These are phyloP conservation scores for Beauveria rudraprayagi DNA, from an alignment of 2,329 filamentous ascomycete species.

Conservation along the genomic window DNA sequence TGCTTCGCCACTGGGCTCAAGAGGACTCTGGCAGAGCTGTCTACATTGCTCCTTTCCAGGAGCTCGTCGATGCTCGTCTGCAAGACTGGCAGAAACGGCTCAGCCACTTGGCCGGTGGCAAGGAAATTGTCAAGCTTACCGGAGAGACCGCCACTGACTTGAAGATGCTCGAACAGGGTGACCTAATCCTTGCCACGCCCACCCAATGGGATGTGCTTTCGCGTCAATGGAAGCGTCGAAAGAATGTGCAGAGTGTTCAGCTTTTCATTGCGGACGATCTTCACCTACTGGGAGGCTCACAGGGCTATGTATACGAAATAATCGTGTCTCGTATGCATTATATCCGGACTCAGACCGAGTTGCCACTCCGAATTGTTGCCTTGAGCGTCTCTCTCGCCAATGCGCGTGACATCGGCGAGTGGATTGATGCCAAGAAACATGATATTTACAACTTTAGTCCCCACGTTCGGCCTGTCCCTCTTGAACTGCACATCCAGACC, in stretches of 20 bases:
- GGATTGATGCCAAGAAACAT: constrained; percentile 96
- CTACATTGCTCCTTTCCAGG: constrained; percentile 91
- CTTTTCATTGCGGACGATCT: constrained; percentile 93
- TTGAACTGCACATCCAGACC: constrained; percentile 91
- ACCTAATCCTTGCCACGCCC: constrained; percentile 87
- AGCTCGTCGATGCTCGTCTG: constrained; percentile 73
- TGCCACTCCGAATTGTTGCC: constrained; percentile 77
- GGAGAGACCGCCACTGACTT: constrained; percentile 89
- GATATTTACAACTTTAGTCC: constrained; percentile 99
- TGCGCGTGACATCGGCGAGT: constrained; percentile 88
- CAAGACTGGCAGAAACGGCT: constrained; percentile 83
- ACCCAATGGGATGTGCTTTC: constrained; percentile 94
- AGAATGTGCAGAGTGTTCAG: constrained; percentile 85
- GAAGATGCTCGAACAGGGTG: constrained; percentile 76
- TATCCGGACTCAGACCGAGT: constrained; percentile 81
- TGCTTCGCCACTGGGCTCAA: constrained; percentile 75
- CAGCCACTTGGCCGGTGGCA: constrained; percentile 65
- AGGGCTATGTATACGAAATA: constrained; percentile 88
- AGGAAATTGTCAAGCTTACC: constrained; percentile 84
- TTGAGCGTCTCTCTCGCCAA: constrained; percentile 89
- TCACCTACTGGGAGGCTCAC: constrained; percentile 80
- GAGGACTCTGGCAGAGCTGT: constrained; percentile 61
- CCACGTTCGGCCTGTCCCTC: constrained; percentile 75
- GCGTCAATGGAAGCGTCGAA: constrained; percentile 90
- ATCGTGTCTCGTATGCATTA: constrained; percentile 98